phyloP scores from a whole-genome alignment of 495 filamentous ascomycete genomes.

The Penicillium maclennaniae region DNA sequence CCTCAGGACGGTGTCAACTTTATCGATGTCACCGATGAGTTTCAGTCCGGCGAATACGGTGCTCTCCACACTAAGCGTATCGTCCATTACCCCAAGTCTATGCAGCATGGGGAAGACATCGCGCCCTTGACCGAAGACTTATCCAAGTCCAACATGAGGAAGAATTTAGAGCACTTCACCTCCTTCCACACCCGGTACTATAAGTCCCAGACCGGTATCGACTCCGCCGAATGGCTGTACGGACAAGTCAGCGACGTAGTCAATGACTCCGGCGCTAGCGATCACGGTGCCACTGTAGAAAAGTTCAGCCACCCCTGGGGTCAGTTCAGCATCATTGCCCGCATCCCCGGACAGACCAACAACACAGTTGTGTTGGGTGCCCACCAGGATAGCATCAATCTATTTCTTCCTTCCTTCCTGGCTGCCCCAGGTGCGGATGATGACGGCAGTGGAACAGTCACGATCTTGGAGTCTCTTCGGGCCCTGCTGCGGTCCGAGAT shows the following conservation, averaged over 20 bases:
- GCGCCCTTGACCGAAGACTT: conserved; percentile 62
- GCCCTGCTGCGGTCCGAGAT: conserved; percentile 56
- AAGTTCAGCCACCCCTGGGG: conserved; percentile 83
- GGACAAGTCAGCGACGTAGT: conserved; percentile 70
- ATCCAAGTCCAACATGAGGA: conserved; percentile 70
- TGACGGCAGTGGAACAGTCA: conserved; percentile 72
- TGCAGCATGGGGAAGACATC: conserved; percentile 62
- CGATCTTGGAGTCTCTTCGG: conserved; percentile 69
- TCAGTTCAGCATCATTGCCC: conserved; percentile 88
- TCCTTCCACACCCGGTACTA: conserved; percentile 87
- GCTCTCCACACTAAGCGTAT: conserved; percentile 28
- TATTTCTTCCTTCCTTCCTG: conserved; percentile 80
- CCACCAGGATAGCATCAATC: conserved; percentile 84
- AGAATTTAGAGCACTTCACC: conserved; percentile 73
- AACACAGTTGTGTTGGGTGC: conserved; percentile 77
- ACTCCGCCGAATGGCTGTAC: conserved; percentile 88
- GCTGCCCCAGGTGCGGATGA: conserved; percentile 74
- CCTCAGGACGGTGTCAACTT: conserved; percentile 76
- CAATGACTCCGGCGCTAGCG: conserved; percentile 61
- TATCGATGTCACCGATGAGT: conserved; percentile 84
- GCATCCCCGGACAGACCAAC: conserved; percentile 80
- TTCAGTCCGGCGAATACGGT: conserved; percentile 32
- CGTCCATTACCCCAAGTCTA: conserved; percentile 62
- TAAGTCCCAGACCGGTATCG: conserved; percentile 76
- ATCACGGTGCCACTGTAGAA: conserved; percentile 63